Evolutionary conservation across 1,284 basidiomycete species (phyloP).

Genomic region (Clitocybe nebularis): DNA sequence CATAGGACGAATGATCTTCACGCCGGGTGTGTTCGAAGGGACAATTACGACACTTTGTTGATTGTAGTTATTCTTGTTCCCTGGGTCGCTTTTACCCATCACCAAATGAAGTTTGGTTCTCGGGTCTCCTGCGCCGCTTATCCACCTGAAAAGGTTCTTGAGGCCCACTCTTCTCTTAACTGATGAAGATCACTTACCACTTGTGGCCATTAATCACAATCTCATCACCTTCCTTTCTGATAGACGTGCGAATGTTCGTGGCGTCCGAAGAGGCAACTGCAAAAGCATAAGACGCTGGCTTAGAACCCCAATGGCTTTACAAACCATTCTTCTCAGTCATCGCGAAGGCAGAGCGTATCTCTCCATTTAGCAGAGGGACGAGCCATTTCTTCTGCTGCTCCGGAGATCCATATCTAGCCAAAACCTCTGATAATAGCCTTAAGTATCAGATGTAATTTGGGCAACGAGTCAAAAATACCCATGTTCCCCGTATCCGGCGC

Average conservation of each 20-base stretch:
- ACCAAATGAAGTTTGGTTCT: conserved; percentile 88
- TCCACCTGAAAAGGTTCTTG: conserved; percentile 65
- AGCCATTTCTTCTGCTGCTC: conserved; percentile 94
- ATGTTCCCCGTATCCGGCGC: conserved; percentile 97
- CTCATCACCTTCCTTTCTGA: conserved; percentile 80
- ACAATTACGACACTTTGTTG: conserved; percentile 96
- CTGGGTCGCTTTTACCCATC: conserved; percentile 86
- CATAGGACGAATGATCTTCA: conserved; percentile 90
- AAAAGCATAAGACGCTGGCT: conserved; percentile 7
- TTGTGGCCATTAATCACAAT: conserved; percentile 97
- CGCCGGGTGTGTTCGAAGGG: conserved; percentile 82
- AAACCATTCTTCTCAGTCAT: conserved; percentile 91
- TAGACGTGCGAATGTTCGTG: conserved; percentile 91
- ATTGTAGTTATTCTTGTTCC: conserved; percentile 66
- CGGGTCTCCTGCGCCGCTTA: conserved; percentile 95
- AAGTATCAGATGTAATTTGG: background rate
- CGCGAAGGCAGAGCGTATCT: conserved; percentile 90
- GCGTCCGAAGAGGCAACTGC: conserved; percentile 93
- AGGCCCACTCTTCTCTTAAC: conserved; percentile 5
- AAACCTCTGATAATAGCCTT: conserved; percentile 68
- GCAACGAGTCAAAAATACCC: conserved; percentile 47
- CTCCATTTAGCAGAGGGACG: conserved; percentile 81
- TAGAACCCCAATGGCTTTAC: conserved; percentile 22
- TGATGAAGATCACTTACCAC: conserved; percentile 52
- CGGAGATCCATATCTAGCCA: conserved; percentile 87